These are phyloP conservation scores for Russula compacta DNA, from an alignment of 768 basidiomycete species.

Conservation along the genomic window DNA sequence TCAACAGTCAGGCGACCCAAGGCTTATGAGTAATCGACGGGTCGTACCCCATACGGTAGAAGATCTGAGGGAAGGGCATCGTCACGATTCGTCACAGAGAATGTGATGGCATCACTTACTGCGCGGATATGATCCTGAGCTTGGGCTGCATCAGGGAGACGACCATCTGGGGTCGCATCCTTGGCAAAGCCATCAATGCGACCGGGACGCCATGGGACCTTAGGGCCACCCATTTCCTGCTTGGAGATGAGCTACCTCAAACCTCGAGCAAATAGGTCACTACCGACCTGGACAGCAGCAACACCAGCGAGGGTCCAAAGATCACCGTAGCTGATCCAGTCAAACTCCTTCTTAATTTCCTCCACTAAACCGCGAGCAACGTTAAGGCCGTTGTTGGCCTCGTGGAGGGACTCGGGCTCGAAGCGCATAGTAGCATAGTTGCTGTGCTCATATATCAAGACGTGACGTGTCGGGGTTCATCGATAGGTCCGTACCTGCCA, in stretches of 20 bases:
- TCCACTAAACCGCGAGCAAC: constrained; percentile 80
- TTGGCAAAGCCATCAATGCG: constrained; percentile 77
- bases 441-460: constrained; percentile 31
- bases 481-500: constrained; percentile 48
- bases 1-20: neutral
- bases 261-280: neutral
- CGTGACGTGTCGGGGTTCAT: constrained; percentile 9
- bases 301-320: constrained; percentile 96
- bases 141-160: constrained; percentile 80
- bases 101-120: constrained; percentile 31
- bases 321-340: constrained; percentile 95
- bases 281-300: constrained; percentile 60
- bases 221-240: constrained; percentile 86
- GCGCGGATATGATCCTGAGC: constrained; percentile 79
- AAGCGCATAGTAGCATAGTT: constrained; percentile 99
- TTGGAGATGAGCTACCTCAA: neutral
- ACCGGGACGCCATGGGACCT: constrained; percentile 89
- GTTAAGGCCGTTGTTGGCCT: constrained; percentile 75
- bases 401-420: constrained; percentile 76
- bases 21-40: neutral
- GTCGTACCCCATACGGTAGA: constrained; percentile 76
- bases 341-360: constrained; percentile 76
- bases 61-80: constrained; percentile 41
- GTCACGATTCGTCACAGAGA: neutral
- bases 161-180: constrained; percentile 77